Percentiles rank a stretch among this genome's conserved stretches.
Evolutionary conservation across 192 early-diverging fungal genomes (phyloP).

Genomic region (Borealophlyctis nickersoniae): DNA sequence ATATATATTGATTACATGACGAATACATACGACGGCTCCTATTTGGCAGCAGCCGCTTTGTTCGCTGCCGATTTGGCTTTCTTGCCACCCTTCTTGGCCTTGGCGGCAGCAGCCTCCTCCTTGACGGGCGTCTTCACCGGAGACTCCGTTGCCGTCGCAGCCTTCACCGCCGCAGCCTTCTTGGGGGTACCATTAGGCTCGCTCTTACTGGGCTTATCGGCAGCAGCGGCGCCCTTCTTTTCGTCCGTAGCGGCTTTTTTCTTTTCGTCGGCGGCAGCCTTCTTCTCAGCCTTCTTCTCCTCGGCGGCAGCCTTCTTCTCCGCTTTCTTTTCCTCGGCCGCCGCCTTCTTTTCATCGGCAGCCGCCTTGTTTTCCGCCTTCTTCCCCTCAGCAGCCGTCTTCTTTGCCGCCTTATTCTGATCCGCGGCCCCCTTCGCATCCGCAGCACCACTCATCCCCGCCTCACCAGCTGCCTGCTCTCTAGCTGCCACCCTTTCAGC

Average conservation of each 20-base stretch:
- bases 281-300: not conserved
- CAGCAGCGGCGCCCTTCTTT: not conserved
- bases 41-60: too few species aligned
- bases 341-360: conserved; percentile 7
- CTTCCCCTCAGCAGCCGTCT: not conserved
- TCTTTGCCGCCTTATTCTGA: conserved; percentile 1
- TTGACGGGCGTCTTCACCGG: not conserved
- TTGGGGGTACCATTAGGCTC: not conserved
- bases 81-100: not conserved
- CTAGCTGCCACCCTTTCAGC: too few species aligned
- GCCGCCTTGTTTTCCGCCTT: not conserved
- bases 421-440: not conserved
- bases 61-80: too few species aligned
- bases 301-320: not conserved
- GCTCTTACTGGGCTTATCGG: not conserved
- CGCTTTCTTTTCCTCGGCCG: not conserved
- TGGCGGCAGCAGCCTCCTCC: not conserved
- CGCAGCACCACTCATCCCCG: too few species aligned
- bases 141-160: not conserved
- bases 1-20: too few species aligned
- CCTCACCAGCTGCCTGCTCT: too few species aligned
- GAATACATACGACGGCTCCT: too few species aligned
- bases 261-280: conserved; percentile 3
- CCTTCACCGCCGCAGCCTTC: not conserved
- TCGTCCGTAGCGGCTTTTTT: conserved; percentile 4